Evolutionary conservation across 1,139 yeast genomes (phyloP).

Genomic region (Pichia norvegensis): DNA sequence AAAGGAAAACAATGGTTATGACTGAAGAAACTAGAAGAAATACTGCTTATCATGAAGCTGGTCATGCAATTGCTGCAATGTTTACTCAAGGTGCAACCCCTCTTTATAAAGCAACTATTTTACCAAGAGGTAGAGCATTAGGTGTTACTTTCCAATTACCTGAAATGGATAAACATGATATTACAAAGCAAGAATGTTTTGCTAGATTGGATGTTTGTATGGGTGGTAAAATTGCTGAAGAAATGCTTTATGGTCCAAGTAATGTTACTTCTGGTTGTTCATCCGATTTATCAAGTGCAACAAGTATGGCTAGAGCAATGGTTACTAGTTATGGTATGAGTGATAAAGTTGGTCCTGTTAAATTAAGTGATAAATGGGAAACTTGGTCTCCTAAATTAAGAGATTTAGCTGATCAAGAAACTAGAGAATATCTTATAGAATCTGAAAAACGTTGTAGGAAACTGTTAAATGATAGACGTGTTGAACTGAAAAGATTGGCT

Average conservation of each 20-base stretch:
- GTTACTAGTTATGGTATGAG: constrained; percentile 97
- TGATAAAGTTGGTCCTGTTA: constrained; percentile 86
- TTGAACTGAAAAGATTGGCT: constrained; percentile 83
- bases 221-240: constrained; percentile 99
- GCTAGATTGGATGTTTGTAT: constrained; percentile 93
- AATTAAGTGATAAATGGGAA: constrained; percentile 82
- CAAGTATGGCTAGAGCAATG: constrained; percentile 92
- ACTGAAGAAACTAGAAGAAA: constrained; percentile 90
- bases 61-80: constrained; percentile 97
- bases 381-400: constrained; percentile 87
- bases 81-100: constrained; percentile 95
- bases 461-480: constrained; percentile 49
- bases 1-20: constrained; percentile 92
- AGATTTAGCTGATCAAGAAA: constrained; percentile 89
- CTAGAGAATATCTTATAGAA: constrained; percentile 60
- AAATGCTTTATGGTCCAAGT: constrained; percentile 80
- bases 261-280: constrained; percentile 95
- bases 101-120: constrained; percentile 89
- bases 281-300: constrained; percentile 82
- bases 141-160: constrained; percentile 97
- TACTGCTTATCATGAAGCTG: constrained; percentile 98
- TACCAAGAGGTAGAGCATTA: constrained; percentile 93
- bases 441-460: constrained; percentile 77
- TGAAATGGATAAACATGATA: constrained; percentile 96
- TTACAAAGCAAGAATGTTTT: constrained; percentile 79